These are phyloP conservation scores for Tremella fuciformis DNA, from an alignment of 768 basidiomycete genomes.

Conservation along the genomic window DNA sequence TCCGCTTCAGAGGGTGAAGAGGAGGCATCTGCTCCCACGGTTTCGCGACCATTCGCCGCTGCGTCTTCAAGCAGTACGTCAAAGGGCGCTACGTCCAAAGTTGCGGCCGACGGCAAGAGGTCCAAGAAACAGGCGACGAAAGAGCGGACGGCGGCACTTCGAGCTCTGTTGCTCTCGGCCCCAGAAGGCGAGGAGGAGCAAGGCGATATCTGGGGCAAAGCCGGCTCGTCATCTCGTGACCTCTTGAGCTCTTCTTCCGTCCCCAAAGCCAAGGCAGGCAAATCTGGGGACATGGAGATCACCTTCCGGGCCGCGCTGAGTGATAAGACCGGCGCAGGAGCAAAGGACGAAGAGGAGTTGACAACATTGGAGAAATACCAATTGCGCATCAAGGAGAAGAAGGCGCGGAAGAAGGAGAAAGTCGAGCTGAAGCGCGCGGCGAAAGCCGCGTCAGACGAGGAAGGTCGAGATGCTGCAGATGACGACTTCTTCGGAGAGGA, in stretches of 20 bases:
- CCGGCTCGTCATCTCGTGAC: conserved; percentile 49
- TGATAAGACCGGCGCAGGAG: conserved; percentile 54
- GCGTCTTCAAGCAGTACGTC: background rate
- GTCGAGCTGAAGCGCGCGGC: conserved; percentile 53
- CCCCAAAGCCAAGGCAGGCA: conserved; percentile 17
- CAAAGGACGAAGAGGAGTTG: conserved; percentile 62
- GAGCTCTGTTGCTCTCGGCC: conserved; percentile 66
- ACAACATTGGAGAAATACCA: conserved; percentile 87
- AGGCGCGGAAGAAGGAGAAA: conserved; percentile 73
- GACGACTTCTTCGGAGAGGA: conserved; percentile 76
- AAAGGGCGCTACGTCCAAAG: conserved; percentile 10
- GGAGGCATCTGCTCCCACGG: background rate
- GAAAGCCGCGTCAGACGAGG: conserved; percentile 27
- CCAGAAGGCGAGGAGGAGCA: conserved; percentile 56
- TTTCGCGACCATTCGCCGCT: background rate
- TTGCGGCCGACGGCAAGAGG: conserved; percentile 45
- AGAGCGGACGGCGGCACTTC: conserved; percentile 65
- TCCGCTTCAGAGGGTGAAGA: conserved; percentile 53
- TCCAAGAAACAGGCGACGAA: conserved; percentile 53
- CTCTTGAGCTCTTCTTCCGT: background rate
- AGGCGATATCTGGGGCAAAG: conserved; percentile 78
- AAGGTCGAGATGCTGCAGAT: conserved; percentile 24
- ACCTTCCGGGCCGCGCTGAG: conserved; percentile 82
- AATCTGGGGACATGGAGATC: conserved; percentile 80
- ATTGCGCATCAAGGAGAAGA: conserved; percentile 83